Percentiles rank a stretch among this genome's conserved stretches.
phyloP scores from a whole-genome alignment of 2,329 filamentous ascomycete genomes.

The Cadophora sp. region DNA sequence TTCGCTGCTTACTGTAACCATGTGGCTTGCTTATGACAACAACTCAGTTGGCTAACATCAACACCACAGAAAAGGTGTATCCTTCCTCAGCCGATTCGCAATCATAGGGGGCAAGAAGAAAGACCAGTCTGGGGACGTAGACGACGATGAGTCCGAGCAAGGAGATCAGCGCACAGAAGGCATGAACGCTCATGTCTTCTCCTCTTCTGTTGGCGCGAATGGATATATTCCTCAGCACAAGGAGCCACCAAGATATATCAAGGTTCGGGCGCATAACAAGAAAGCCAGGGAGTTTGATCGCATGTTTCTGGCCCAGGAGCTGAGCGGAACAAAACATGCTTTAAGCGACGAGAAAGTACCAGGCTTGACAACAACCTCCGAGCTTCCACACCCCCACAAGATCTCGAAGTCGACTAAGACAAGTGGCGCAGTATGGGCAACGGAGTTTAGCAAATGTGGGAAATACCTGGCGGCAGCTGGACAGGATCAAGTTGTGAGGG shows the following conservation, averaged over 20 bases:
- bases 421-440: constrained; percentile 82
- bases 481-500: constrained; percentile 81
- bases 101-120: constrained; percentile 82
- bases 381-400: constrained; percentile 34
- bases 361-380: constrained; percentile 34
- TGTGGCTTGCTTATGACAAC: constrained; percentile 34
- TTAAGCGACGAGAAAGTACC: constrained; percentile 43
- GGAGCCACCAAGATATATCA: constrained; percentile 89
- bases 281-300: constrained; percentile 82
- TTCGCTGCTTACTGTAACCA: constrained; percentile 30
- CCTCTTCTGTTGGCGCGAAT: constrained; percentile 70
- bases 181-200: constrained; percentile 83
- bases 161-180: constrained; percentile 76
- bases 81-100: constrained; percentile 83
- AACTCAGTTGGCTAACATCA: constrained; percentile 23
- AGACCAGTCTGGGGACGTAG: constrained; percentile 57
- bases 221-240: constrained; percentile 88
- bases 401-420: constrained; percentile 38
- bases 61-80: constrained; percentile 76
- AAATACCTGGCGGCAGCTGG: constrained; percentile 91
- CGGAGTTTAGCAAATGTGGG: constrained; percentile 92
- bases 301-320: constrained; percentile 89
- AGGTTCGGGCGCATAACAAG: constrained; percentile 81
- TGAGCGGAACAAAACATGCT: constrained; percentile 64
- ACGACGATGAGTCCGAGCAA: constrained; percentile 71